These are phyloP conservation scores for Boletus coffeatus DNA, from an alignment of 1,284 basidiomycete genomes.

Conservation along the genomic window DNA sequence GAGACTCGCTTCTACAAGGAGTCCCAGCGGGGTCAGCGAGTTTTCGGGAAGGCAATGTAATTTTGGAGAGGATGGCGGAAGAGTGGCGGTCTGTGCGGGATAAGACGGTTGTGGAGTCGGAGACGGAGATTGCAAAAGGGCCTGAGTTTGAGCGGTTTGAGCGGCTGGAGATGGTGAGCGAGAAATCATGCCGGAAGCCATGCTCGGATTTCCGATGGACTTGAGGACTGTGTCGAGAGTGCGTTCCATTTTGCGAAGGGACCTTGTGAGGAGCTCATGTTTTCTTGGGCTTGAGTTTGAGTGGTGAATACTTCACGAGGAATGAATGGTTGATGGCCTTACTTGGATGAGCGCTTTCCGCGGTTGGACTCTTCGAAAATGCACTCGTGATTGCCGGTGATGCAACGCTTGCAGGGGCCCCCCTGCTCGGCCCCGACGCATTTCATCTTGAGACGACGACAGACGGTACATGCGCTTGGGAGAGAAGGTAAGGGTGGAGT, in stretches of 20 bases:
- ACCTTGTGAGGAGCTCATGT: constrained; percentile 82
- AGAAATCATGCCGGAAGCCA: constrained; percentile 73
- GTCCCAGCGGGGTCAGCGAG: constrained; percentile 81
- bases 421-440: constrained; percentile 93
- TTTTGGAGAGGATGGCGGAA: constrained; percentile 50
- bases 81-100: constrained; percentile 15
- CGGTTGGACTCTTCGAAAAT: constrained; percentile 94
- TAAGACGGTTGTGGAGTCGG: constrained; percentile 37
- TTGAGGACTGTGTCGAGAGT: constrained; percentile 85
- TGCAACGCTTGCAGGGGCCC: constrained; percentile 85
- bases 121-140: constrained; percentile 54
- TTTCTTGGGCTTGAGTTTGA: constrained; percentile 51
- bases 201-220: constrained; percentile 77
- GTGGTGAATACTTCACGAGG: constrained; percentile 27
- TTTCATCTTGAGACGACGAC: constrained; percentile 97
- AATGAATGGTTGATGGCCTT: constrained; percentile 26
- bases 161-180: constrained; percentile 71
- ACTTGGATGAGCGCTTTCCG: constrained; percentile 89
- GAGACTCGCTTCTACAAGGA: constrained; percentile 87
- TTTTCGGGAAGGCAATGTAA: constrained; percentile 90
- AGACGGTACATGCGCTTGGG: constrained; percentile 85
- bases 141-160: constrained; percentile 52
- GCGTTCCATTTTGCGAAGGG: constrained; percentile 89
- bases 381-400: constrained; percentile 81
- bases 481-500: constrained; percentile 3